These are phyloP conservation scores for Taxillus chinensis DNA, from an alignment of 164 flowering plant species.

Conservation along the genomic window DNA sequence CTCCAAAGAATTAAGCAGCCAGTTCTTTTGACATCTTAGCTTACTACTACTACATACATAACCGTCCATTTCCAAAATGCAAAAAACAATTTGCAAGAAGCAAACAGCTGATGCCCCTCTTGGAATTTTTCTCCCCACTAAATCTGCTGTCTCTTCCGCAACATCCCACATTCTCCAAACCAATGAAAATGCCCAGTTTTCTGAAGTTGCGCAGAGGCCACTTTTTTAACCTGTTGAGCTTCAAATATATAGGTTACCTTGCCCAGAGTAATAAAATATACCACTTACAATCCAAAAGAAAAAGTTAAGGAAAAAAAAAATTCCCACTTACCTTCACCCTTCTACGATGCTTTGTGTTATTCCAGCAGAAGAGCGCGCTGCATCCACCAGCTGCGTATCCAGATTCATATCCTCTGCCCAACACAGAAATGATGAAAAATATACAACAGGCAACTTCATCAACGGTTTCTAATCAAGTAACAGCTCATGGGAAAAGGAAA, in stretches of 20 bases:
- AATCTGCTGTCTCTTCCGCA: conserved; percentile 24
- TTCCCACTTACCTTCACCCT: conserved; percentile 32
- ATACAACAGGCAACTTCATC: no score
- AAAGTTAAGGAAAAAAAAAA: background rate
- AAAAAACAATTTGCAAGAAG: no score
- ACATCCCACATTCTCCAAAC: conserved; percentile 44
- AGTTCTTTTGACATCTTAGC: no score
- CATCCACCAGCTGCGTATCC: conserved; percentile 53
- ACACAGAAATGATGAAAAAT: no score
- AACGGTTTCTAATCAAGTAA: no score
- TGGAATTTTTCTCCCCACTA: no score
- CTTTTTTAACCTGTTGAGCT: conserved; percentile 28
- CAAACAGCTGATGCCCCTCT: no score
- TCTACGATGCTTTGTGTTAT: conserved; percentile 26
- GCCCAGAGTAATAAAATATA: background rate
- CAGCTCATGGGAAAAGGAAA: no score
- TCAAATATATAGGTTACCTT: background rate
- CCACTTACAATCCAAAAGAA: background rate
- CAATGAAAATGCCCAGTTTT: conserved; percentile 26
- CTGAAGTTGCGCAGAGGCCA: conserved; percentile 21
- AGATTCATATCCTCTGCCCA: conserved; percentile 65
- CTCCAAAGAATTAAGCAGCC: no score
- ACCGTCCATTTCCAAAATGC: no score
- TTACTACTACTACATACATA: no score
- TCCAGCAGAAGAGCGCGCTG: conserved; percentile 68